A percentile compares a stretch with the other conserved stretches of the same genome.
phyloP scores from a whole-genome alignment of 1,284 basidiomycete genomes.

The Boletus sp. region DNA sequence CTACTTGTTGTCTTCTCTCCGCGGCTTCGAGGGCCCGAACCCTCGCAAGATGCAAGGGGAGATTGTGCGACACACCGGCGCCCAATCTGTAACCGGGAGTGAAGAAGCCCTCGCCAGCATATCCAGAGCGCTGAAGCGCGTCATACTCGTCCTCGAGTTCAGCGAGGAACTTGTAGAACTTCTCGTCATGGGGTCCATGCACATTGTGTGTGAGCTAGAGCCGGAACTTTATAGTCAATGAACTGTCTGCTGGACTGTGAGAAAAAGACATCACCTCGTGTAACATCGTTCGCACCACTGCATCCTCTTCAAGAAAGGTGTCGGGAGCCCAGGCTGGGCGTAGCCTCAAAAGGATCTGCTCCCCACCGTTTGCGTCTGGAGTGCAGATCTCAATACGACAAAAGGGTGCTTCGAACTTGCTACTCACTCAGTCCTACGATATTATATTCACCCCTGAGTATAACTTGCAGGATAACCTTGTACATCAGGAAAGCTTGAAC shows the following conservation, averaged over 20 bases:
- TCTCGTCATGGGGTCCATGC: constrained; percentile 82
- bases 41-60: constrained; percentile 61
- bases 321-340: constrained; percentile 65
- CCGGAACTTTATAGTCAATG: not conserved
- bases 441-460: constrained; percentile 12
- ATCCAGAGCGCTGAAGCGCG: constrained; percentile 69
- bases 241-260: not conserved
- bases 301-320: constrained; percentile 73
- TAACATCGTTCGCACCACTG: constrained; percentile 75
- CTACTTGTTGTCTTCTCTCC: constrained; percentile 57
- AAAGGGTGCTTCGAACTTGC: not conserved
- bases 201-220: constrained; percentile 80
- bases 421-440: constrained; percentile 33
- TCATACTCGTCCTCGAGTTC: constrained; percentile 81
- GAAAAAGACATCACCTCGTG: constrained; percentile 60
- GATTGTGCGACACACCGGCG: constrained; percentile 53
- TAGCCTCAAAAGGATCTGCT: constrained; percentile 77
- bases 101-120: constrained; percentile 80
- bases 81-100: constrained; percentile 66
- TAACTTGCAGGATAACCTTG: not conserved
- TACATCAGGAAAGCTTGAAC: constrained; percentile 22
- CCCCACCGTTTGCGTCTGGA: constrained; percentile 70
- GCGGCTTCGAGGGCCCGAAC: constrained; percentile 71
- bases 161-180: constrained; percentile 75
- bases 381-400: constrained; percentile 4